Conservation (phyloP, 2,329 filamentous ascomycete species). For the Xylogone sp. region DNA sequence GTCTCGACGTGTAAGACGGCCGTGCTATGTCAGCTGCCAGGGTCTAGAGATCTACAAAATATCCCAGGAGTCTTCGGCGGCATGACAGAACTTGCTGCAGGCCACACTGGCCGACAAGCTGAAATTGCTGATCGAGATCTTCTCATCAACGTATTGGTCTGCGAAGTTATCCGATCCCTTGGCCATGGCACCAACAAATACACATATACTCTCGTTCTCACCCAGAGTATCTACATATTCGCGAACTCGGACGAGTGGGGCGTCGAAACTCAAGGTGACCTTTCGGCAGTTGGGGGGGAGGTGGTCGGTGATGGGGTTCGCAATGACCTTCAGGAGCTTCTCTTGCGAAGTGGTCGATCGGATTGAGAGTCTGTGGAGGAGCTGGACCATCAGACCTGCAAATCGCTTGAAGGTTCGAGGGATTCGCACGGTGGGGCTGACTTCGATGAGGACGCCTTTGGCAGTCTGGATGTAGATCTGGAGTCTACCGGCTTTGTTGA, state of each 20-base stretch:
- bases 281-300: constrained; percentile 96
- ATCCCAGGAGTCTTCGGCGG: constrained; percentile 93
- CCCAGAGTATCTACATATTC: constrained; percentile 82
- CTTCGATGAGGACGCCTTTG: constrained; percentile 95
- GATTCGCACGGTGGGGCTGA: constrained; percentile 96
- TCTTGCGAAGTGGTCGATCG: constrained; percentile 95
- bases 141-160: constrained; percentile 90
- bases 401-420: constrained; percentile 99
- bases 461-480: constrained; percentile 99
- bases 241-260: constrained; percentile 77
- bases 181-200: constrained; percentile 98
- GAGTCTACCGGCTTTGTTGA: constrained; percentile 96
- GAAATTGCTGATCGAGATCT: constrained; percentile 98
- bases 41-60: constrained; percentile 67
- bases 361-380: constrained; percentile 92
- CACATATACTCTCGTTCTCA: constrained; percentile 88
- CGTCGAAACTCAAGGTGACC: constrained; percentile 93
- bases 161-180: constrained; percentile 96
- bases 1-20: no score
- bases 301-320: constrained; percentile 96
- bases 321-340: constrained; percentile 95
- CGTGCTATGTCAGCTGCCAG: no score
- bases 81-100: constrained; percentile 99
- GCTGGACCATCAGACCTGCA: constrained; percentile 96
- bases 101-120: constrained; percentile 95